Evolutionary conservation across 441 rosid genomes (phyloP), one percentile per base, ranked within the genome.

Genomic region (Gossypium schwendimanii): DNA sequence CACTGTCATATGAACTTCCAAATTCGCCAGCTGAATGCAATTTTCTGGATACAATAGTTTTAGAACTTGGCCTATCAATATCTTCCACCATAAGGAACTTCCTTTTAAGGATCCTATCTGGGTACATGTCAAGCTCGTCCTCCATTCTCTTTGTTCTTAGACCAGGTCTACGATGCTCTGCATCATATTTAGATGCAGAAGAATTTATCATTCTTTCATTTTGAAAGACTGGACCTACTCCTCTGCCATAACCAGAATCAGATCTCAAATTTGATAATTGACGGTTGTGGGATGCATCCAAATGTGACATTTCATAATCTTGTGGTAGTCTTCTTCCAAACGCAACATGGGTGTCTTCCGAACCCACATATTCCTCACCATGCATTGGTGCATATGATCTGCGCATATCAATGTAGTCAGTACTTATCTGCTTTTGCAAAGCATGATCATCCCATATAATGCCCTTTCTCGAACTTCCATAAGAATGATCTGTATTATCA

Each of bases 231-330:
- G 83, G 83, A 53, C 80, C 82, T 44, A 82, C 79, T 58, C 76
- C 81, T 80, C 85, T 77, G 71, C 81, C 85, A 77, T 79, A 82
- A 75, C 78, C 84, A 75, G 75, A 73, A 81, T 82, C 75, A 57
- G 82, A 71, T 69, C 86, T 80, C 53, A 73, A 59, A 79, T 81
- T 76, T 67, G 84, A 78, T 59, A 58, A 53, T 61, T 77, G 80
- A 63, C 67, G 77, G 78, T 62, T 82, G 63, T 70, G 76, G 49
- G 71, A 60, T 28, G 45, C 65, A 44, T 76, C 84, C 67, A 81
- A 73, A 59, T 65, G 75, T 55, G 79, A 57, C 58, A 70, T 36
- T 59, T 75, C 80, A 74, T 75, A 66, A 45, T 86, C 81, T 75
- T 24, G 84, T 15, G 80, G 63, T 21, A 66, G 66, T 71, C 81